Percentiles rank a stretch among this genome's conserved stretches.
phyloP scores from a whole-genome alignment of 352 stramenopile species.

The Blastocystis hominis region DNA sequence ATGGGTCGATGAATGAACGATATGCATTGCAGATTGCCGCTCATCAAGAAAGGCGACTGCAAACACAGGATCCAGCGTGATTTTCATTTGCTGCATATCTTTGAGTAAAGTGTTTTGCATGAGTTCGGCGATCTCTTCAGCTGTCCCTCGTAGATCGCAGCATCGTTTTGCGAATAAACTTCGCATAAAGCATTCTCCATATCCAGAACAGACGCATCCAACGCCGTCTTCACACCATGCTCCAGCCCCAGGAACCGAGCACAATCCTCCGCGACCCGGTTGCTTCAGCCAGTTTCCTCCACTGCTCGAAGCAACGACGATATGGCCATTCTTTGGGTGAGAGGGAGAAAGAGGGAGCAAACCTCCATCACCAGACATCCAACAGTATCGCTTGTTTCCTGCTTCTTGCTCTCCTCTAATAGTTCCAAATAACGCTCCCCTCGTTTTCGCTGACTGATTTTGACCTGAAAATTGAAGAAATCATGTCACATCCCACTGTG shows the following conservation, averaged over 20 bases:
- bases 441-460: not conserved
- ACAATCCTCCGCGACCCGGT: not conserved
- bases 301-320: conserved; percentile 24
- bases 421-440: not conserved
- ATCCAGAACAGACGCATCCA: conserved; percentile 1
- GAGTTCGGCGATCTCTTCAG: not conserved
- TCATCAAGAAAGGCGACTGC: not conserved
- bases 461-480: not conserved
- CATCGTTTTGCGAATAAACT: not conserved
- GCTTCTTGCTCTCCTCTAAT: not conserved
- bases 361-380: conserved; percentile 4
- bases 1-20: not conserved
- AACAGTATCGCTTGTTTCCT: conserved; percentile 27
- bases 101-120: not conserved
- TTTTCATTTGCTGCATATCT: conserved; percentile 6
- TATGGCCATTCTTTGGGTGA: not conserved
- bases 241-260: conserved; percentile 27
- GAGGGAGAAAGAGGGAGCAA: no score
- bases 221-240: not conserved
- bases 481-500: not conserved
- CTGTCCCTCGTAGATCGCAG: not conserved
- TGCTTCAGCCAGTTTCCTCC: conserved; percentile 26
- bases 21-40: not conserved
- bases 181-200: conserved; percentile 32
- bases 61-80: not conserved